A percentile compares a stretch with the other conserved stretches of the same genome.
phyloP scores from a whole-genome alignment of 2,329 filamentous ascomycete genomes.

The Penicillium capsulatum region DNA sequence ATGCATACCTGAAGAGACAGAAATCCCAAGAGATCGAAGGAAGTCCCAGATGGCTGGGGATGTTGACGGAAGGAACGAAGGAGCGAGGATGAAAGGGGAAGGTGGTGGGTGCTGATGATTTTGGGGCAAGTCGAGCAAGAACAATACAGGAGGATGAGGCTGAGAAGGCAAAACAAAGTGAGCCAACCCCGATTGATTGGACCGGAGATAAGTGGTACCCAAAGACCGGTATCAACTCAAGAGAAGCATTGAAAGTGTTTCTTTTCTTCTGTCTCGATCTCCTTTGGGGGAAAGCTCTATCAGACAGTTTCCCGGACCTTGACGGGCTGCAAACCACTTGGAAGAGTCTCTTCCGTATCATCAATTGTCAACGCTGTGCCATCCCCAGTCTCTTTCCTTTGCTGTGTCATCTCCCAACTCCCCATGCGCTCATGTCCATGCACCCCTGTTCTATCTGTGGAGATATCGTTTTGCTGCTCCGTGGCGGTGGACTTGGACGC shows the following conservation, averaged over 20 bases:
- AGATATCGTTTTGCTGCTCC: slow-evolving; percentile 21
- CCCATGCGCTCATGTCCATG: slow-evolving; percentile 52
- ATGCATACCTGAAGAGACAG: slow-evolving; percentile 1
- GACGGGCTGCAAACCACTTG: slow-evolving; percentile 42
- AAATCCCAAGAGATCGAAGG: neutral
- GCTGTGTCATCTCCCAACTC: slow-evolving; percentile 54
- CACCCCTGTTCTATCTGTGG: slow-evolving; percentile 16
- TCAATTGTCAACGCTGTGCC: slow-evolving; percentile 3
- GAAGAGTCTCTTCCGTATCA: slow-evolving; percentile 40
- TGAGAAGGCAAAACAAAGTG: too few species aligned
- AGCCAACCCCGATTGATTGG: too few species aligned
- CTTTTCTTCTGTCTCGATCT: too few species aligned
- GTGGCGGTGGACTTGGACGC: slow-evolving; percentile 33
- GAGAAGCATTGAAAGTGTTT: too few species aligned
- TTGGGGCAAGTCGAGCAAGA: neutral
- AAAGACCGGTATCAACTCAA: too few species aligned
- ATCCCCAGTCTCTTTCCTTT: slow-evolving; percentile 24
- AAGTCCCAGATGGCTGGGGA: neutral
- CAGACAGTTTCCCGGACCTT: slow-evolving; percentile 49
- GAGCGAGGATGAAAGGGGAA: too few species aligned
- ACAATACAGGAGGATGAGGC: neutral
- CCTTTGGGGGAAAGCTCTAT: too few species aligned
- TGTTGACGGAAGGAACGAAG: neutral
- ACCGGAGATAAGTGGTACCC: too few species aligned
- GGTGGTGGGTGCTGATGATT: too few species aligned